Percentiles rank a stretch among this genome's conserved stretches.
phyloP scores from a whole-genome alignment of 2,329 filamentous ascomycete genomes.

The Thelonectria rubi region DNA sequence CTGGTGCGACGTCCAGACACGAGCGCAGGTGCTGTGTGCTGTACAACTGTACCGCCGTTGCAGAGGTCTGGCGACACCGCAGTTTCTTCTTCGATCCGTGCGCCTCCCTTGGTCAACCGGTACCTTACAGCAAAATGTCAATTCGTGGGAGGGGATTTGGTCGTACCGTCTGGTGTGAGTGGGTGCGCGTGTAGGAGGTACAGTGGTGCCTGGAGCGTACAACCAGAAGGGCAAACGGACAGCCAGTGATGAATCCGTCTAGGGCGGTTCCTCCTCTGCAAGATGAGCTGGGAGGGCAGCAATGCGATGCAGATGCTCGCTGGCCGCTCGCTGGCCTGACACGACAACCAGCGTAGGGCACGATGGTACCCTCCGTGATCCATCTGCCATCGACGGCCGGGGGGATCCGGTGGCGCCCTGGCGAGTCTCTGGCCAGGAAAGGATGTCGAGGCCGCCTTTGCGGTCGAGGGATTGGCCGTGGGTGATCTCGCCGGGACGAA shows the following conservation, averaged over 20 bases:
- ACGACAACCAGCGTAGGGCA: slow-evolving; percentile 19
- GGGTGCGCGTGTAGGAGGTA: slow-evolving; percentile 1
- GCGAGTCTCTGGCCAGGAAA: slow-evolving; percentile 10
- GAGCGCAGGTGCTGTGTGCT: slow-evolving; percentile 23
- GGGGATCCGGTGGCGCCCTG: slow-evolving; percentile 5
- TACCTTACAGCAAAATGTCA: slow-evolving; percentile 4
- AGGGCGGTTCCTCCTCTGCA: slow-evolving; percentile 13
- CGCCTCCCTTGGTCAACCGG: slow-evolving; percentile 17
- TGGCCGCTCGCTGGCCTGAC: slow-evolving; percentile 27
- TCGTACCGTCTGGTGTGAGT: slow-evolving; percentile 31
- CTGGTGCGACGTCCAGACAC: slow-evolving; percentile 35
- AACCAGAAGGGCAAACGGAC: slow-evolving; percentile 23
- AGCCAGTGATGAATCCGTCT: neutral
- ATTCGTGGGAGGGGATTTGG: slow-evolving; percentile 25
- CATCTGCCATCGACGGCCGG: slow-evolving; percentile 3
- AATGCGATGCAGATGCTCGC: slow-evolving; percentile 30
- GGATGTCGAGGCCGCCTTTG: slow-evolving; percentile 12
- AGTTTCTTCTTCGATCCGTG: slow-evolving; percentile 31
- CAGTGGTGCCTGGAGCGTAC: slow-evolving; percentile 7
- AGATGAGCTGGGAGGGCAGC: slow-evolving; percentile 24
- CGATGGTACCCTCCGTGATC: slow-evolving; percentile 23
- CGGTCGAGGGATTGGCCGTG: slow-evolving; percentile 9
- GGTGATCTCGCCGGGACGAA: slow-evolving; percentile 17
- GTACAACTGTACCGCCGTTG: slow-evolving; percentile 30
- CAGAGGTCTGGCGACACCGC: slow-evolving; percentile 30